A percentile compares a stretch with the other conserved stretches of the same genome.
phyloP scores from a whole-genome alignment of 2,329 filamentous ascomycete genomes.

The Drechmeria coniospora region DNA sequence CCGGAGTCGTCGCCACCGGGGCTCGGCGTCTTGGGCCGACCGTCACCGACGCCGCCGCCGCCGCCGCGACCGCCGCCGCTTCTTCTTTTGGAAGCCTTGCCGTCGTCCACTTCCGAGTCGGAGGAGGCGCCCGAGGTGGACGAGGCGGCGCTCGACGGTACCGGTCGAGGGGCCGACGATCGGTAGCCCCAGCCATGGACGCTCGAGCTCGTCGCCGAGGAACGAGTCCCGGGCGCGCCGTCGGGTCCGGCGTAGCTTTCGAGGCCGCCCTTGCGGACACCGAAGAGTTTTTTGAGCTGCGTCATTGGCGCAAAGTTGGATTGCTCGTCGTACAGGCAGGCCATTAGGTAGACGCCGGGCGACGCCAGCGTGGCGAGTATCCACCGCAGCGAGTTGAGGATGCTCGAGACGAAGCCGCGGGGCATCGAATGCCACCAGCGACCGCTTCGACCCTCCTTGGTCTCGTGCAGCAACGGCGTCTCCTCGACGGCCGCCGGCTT shows the following conservation, averaged over 20 bases:
- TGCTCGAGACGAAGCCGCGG: slow-evolving; percentile 51
- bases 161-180: slow-evolving; percentile 11
- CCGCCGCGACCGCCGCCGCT: no score
- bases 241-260: slow-evolving; percentile 2
- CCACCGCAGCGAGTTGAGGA: slow-evolving; percentile 64
- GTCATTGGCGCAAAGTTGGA: slow-evolving; percentile 65
- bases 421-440: slow-evolving; percentile 43
- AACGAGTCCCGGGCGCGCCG: not conserved
- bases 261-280: slow-evolving; percentile 25
- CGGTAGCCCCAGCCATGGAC: slow-evolving; percentile 12
- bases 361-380: slow-evolving; percentile 64
- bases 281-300: slow-evolving; percentile 52
- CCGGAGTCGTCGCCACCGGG: slow-evolving; percentile 46
- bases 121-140: slow-evolving; percentile 52
- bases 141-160: slow-evolving; percentile 19
- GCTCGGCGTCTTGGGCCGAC: slow-evolving; percentile 46
- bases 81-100: no score
- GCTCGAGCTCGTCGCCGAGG: not conserved
- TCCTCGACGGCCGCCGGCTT: slow-evolving; percentile 38
- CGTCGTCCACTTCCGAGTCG: slow-evolving; percentile 52
- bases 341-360: slow-evolving; percentile 68
- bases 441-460: slow-evolving; percentile 20
- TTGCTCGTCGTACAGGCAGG: slow-evolving; percentile 68
- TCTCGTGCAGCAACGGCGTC: slow-evolving; percentile 39
- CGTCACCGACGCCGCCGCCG: slow-evolving; percentile 28